Evolutionary conservation across 2,329 filamentous ascomycete genomes (phyloP), one percentile per base, ranked within the genome.

Genomic region (Beauveria sp.): DNA sequence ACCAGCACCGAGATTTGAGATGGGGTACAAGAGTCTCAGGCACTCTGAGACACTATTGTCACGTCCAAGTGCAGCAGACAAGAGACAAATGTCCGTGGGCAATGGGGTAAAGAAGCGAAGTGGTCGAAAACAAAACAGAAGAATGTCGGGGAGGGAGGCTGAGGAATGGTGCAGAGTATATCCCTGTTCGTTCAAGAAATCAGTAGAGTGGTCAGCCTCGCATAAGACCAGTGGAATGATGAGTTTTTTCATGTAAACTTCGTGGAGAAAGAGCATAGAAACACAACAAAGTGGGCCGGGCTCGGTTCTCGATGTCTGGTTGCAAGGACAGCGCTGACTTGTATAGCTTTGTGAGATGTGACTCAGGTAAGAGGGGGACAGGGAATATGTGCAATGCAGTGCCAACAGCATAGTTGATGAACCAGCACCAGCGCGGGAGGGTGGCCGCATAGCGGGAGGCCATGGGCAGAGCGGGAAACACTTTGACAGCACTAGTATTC

Each of bases 131-230:
- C 28, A 42, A 34, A 46, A 40, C 22, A 43, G 42, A 42, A 43
- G 51, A 49, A 24, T 26, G 26, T 31, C 22, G 34, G 24, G n/a
- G 51, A 61, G 59, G 42, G 38, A 61, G 50, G 49, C 50, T 54
- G 58, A 54, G 58, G 50, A 61, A 61, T 61, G 50, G 10, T 61
- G 22, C n/a, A 61, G 34, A 61, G 59, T 61, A 55, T 61, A 61
- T 53, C 59, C 59, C 31, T 55, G 51, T 34, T 48, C 49, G 43
- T 12, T 31, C 24, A 61, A 31, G 59, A 31, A 12, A 55, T 22
- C 31, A 26, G 51, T 45, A 49, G 42, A 34, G 26, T 45, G 59
- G 59, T 54, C 59, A 60, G 58, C 49, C 58, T 60, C 58, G 58
- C 58, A 60, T 53, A 22, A 46, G 49, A 22, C 12, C 40, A 38